Percentiles rank a stretch among this genome's conserved stretches.
Evolutionary conservation across 2,329 filamentous ascomycete species (phyloP).

Genomic region (Diaporthe citrichinensis): DNA sequence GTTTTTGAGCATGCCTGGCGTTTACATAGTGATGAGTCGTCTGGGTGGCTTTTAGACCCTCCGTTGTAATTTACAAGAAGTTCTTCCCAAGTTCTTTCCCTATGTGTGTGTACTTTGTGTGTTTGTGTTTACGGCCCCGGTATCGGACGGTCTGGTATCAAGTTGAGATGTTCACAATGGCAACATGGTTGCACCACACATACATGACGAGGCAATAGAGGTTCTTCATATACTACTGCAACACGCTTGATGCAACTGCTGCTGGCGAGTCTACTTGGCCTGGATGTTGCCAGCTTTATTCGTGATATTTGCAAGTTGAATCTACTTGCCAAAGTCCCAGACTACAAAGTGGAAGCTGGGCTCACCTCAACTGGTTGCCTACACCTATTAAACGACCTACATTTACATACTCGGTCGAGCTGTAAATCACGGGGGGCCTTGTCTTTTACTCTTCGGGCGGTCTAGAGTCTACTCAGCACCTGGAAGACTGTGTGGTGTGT

Average conservation of each 20-base stretch:
- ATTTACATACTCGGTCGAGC: background rate
- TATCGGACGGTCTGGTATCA: background rate
- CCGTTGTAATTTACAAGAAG: conserved; percentile 44
- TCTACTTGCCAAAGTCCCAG: background rate
- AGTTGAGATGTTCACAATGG: conserved; percentile 2
- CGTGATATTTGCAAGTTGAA: background rate
- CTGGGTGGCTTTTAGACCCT: conserved; percentile 43
- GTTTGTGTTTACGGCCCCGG: conserved; percentile 7
- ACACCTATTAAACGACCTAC: background rate
- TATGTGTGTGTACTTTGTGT: background rate
- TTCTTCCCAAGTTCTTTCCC: conserved; percentile 30
- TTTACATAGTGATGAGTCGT: conserved; percentile 42
- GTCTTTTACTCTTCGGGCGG: no score
- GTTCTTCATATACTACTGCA: background rate
- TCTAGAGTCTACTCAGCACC: no score
- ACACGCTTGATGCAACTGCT: background rate
- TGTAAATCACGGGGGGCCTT: background rate
- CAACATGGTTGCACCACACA: conserved; percentile 2
- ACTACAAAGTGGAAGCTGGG: background rate
- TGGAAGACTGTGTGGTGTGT: no score
- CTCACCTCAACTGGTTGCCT: no score
- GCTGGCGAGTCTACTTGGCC: background rate
- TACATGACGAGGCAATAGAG: conserved; percentile 17
- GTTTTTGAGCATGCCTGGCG: conserved; percentile 43
- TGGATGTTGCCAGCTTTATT: background rate